Evolutionary conservation across 2,329 filamentous ascomycete species (phyloP).

Genomic region (Trichothecium roseum): DNA sequence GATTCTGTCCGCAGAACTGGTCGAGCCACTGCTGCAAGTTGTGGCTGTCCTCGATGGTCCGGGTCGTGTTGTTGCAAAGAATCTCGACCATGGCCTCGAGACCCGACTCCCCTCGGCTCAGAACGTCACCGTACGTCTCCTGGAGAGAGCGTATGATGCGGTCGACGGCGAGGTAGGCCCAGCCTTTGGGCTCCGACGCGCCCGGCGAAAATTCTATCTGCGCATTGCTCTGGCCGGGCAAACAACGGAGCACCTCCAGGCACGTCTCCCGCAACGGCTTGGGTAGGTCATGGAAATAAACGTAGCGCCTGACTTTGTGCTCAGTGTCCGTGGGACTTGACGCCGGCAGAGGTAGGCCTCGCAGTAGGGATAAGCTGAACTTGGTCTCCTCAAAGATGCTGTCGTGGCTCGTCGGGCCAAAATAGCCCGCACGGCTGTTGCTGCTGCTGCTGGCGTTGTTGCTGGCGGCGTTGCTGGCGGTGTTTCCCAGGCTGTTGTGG

Average conservation of each 20-base stretch:
- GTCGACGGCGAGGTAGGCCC: conserved; percentile 17
- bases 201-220: conserved; percentile 10
- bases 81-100: conserved; percentile 24
- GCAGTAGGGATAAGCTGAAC: conserved; percentile 23
- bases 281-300: conserved; percentile 11
- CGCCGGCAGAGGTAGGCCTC: conserved; percentile 8
- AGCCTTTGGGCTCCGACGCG: conserved; percentile 16
- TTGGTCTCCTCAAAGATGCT: conserved; percentile 30
- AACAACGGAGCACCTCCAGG: conserved; percentile 22
- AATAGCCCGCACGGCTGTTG: conserved; percentile 23
- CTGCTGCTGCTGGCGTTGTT: too few species aligned
- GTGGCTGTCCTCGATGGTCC: conserved; percentile 22
- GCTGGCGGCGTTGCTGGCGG: too few species aligned
- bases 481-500: too few species aligned
- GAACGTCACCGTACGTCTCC: conserved; percentile 17
- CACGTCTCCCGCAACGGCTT: conserved; percentile 22
- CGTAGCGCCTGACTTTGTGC: conserved; percentile 5
- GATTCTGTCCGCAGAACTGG: conserved; percentile 24
- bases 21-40: conserved; percentile 23
- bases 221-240: conserved; percentile 17
- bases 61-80: conserved; percentile 25
- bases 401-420: conserved; percentile 34
- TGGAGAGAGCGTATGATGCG: conserved; percentile 22
- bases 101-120: conserved; percentile 12
- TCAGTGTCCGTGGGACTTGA: conserved; percentile 1